Evolutionary conservation across 345 rosid genomes (phyloP).

Genomic region (Brassica carinata): DNA sequence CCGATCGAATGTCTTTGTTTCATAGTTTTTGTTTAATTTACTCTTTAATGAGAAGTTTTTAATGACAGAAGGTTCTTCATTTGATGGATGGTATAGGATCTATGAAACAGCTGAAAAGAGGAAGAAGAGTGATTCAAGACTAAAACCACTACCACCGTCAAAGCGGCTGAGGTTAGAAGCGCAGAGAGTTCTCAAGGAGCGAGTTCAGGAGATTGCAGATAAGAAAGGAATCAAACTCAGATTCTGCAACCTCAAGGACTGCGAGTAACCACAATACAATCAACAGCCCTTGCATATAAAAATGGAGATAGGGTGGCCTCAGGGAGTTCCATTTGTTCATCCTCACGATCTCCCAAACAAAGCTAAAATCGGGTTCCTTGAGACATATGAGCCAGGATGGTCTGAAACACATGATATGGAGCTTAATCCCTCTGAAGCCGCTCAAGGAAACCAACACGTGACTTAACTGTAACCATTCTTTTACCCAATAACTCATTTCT

Average conservation of each 20-base stretch:
- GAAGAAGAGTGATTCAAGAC: slow-evolving; percentile 74
- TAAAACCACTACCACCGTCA: slow-evolving; percentile 90
- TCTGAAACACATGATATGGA: slow-evolving; percentile 82
- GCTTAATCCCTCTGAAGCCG: slow-evolving; percentile 64
- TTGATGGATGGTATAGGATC: slow-evolving; percentile 77
- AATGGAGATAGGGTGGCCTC: slow-evolving; percentile 95
- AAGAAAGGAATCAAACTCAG: slow-evolving; percentile 87
- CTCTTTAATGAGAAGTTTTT: slow-evolving; percentile 61
- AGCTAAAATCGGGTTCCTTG: slow-evolving; percentile 90
- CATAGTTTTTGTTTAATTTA: slow-evolving; percentile 42
- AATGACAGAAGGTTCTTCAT: slow-evolving; percentile 71
- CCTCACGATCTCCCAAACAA: slow-evolving; percentile 97
- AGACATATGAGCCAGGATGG: slow-evolving; percentile 98
- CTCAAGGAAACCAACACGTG: slow-evolving; percentile 68
- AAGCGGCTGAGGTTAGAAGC: slow-evolving; percentile 95
- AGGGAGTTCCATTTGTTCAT: slow-evolving; percentile 96
- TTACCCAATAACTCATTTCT: slow-evolving; percentile 23
- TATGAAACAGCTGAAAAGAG: slow-evolving; percentile 62
- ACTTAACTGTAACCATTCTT: slow-evolving; percentile 49
- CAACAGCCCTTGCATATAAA: slow-evolving; percentile 80
- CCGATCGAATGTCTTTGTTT: neutral
- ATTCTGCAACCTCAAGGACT: slow-evolving; percentile 89
- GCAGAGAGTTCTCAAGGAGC: slow-evolving; percentile 90
- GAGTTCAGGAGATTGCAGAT: slow-evolving; percentile 97
- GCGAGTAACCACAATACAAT: slow-evolving; percentile 73